Base-by-base conservation (phyloP, 2,329 filamentous ascomycete species). In the Fusarium globosum region DNA sequence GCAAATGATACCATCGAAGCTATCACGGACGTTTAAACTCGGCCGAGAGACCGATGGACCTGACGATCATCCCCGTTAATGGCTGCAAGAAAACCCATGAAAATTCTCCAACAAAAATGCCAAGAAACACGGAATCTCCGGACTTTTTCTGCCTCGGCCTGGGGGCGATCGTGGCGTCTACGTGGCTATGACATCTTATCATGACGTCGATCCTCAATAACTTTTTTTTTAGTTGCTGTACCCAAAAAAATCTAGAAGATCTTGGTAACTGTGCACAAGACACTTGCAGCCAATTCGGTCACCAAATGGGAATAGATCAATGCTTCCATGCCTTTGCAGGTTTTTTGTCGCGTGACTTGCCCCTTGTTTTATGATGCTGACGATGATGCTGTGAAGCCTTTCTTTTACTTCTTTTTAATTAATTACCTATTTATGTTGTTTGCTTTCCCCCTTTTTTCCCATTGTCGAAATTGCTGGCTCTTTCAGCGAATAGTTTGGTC, bases 191-290 rank as follows among this genome's bases (percentile, higher is more conserved):
- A 66, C 61, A 58, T 62, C 13, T 13, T 41, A 20, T 48, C 39
- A 68, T 72, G 71, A 77, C 69, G 71, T 75, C 68, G 43, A 51
- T 35, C 39, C 21, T 60, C 33, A 33, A 33, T 14, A 14, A 33
- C 21, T 28, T 20, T 35, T 45, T 38, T 62, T 60, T 53, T 42
- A n/a, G 26, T n/a, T 18, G 3, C 13, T 42, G 16, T 42, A 23
- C 6, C 20, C n/a, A 41, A 45, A 28, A 58, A 36, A 35, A 33
- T 43, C 16, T 23, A 35, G 57, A 53, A 43, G 26, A 41, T 51
- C 28, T 51, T 55, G 74, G 76, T 46, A 77, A 75, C 45, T 62
- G 67, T 43, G 73, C 75, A 76, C 76, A 77, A 77, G 75, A 77
- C 76, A 75, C 74, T 23, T 55, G 58, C 68, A 68, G 67, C 28